A percentile compares a stretch with the other conserved stretches of the same genome.
Conservation (phyloP, 495 filamentous ascomycete genomes). For the Amorphotheca resinae region DNA sequence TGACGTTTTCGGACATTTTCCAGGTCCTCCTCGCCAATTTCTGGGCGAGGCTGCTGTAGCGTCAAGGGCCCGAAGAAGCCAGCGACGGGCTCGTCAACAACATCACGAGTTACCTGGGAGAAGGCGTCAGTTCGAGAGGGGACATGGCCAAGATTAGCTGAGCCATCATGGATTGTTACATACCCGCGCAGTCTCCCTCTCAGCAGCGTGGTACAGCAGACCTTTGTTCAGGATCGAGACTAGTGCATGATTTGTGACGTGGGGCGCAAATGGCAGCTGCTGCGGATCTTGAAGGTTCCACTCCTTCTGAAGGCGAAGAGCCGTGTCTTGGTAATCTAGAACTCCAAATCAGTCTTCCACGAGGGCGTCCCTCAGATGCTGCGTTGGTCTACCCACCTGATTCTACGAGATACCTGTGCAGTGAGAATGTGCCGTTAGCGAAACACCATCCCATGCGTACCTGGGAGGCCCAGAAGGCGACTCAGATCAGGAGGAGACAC, state of each 20-base stretch:
- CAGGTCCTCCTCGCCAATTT: constrained; percentile 26
- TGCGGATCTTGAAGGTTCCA: constrained; percentile 64
- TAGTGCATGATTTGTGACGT: constrained; percentile 64
- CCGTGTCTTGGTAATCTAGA: constrained; percentile 57
- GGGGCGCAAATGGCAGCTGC: constrained; percentile 59
- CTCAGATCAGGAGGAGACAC: constrained; percentile 26
- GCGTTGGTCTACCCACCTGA: constrained; percentile 62
- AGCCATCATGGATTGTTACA: constrained; percentile 17
- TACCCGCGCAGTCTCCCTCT: constrained; percentile 50
- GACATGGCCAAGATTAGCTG: constrained; percentile 2
- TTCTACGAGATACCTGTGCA: constrained; percentile 72
- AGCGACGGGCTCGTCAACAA: constrained; percentile 3
- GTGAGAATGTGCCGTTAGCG: constrained; percentile 18
- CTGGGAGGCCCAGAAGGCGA: constrained; percentile 4
- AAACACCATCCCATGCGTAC: constrained; percentile 10
- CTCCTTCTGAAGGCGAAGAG: constrained; percentile 68
- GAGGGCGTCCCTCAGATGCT: background rate
- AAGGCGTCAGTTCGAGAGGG: constrained; percentile 7
- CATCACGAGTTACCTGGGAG: constrained; percentile 4
- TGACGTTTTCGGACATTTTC: constrained; percentile 39
- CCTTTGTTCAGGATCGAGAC: constrained; percentile 68
- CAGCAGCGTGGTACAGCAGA: constrained; percentile 58
- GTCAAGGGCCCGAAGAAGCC: constrained; percentile 19
- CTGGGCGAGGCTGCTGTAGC: constrained; percentile 6
- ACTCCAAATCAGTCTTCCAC: background rate